Percentiles rank a stretch among this genome's conserved stretches.
Evolutionary conservation across 768 basidiomycete genomes (phyloP).

Genomic region (Lactarius indigo): DNA sequence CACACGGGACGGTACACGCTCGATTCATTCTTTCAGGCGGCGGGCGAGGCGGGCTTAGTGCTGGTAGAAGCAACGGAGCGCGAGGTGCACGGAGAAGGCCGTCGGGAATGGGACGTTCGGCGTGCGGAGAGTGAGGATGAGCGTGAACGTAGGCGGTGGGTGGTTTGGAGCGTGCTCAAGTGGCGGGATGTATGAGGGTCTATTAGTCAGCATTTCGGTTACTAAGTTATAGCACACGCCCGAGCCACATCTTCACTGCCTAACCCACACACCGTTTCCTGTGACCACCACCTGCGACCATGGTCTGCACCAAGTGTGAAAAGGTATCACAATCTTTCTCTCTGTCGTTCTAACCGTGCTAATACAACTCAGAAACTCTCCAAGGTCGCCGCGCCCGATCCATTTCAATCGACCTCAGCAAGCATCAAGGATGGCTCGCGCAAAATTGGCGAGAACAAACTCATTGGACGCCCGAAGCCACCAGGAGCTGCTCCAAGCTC

Average conservation of each 20-base stretch:
- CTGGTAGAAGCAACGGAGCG: constrained; percentile 47
- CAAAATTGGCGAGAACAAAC: constrained; percentile 83
- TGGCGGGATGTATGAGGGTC: constrained; percentile 7
- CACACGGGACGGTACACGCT: constrained; percentile 77
- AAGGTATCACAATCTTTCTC: constrained; percentile 37
- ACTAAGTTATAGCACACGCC: not conserved
- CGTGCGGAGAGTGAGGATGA: constrained; percentile 58
- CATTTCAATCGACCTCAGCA: constrained; percentile 68
- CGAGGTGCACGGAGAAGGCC: constrained; percentile 38
- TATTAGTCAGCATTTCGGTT: constrained; percentile 4
- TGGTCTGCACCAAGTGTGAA: constrained; percentile 91
- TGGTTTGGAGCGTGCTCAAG: constrained; percentile 52
- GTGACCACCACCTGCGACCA: constrained; percentile 32
- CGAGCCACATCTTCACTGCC: not conserved
- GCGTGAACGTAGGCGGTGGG: constrained; percentile 63
- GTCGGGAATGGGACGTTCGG: constrained; percentile 50
- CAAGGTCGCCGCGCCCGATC: constrained; percentile 86
- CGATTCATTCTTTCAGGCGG: constrained; percentile 50
- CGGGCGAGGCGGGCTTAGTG: constrained; percentile 40
- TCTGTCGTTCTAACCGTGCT: constrained; percentile 26
- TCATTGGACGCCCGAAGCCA: constrained; percentile 52
- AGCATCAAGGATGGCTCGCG: constrained; percentile 79
- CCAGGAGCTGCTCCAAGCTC: constrained; percentile 24
- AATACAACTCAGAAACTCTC: constrained; percentile 68
- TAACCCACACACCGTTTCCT: too few species aligned